Conservation (phyloP, 345 rosid genomes). For the Pelargonium nanum region DNA sequence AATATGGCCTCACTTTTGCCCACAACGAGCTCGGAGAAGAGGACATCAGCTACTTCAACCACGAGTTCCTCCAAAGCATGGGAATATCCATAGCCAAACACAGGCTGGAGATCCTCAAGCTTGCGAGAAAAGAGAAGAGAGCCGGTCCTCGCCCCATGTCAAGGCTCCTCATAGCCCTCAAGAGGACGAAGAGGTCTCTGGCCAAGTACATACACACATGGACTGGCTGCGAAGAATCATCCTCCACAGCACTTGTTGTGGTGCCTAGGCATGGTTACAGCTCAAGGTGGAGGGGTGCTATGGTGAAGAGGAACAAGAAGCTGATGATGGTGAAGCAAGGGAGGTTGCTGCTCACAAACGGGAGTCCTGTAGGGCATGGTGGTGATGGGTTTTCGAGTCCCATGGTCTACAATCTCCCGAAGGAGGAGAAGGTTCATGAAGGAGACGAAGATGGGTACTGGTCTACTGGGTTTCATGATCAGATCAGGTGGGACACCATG, state of each 20-base stretch:
- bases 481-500: not conserved
- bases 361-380: not conserved
- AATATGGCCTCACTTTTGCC: constrained; percentile 63
- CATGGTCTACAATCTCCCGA: not conserved
- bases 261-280: constrained; percentile 27
- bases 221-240: constrained; percentile 36
- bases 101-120: constrained; percentile 86
- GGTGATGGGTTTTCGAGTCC: not conserved
- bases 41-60: constrained; percentile 71
- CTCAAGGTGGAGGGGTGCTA: constrained; percentile 36
- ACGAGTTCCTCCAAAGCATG: constrained; percentile 94
- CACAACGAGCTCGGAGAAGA: constrained; percentile 85
- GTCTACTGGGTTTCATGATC: no score
- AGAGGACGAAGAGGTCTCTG: constrained; percentile 44
- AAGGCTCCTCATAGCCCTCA: constrained; percentile 46
- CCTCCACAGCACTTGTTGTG: constrained; percentile 34
- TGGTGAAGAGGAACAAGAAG: constrained; percentile 68
- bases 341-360: not conserved
- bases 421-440: no score
- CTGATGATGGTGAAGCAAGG: constrained; percentile 7
- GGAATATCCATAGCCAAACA: constrained; percentile 93
- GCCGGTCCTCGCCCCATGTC: constrained; percentile 22
- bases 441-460: no score
- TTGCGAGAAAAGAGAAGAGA: constrained; percentile 43
- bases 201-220: constrained; percentile 35